Conservation (phyloP, 768 basidiomycete genomes). For the Sporobolomyces pararoseus region DNA sequence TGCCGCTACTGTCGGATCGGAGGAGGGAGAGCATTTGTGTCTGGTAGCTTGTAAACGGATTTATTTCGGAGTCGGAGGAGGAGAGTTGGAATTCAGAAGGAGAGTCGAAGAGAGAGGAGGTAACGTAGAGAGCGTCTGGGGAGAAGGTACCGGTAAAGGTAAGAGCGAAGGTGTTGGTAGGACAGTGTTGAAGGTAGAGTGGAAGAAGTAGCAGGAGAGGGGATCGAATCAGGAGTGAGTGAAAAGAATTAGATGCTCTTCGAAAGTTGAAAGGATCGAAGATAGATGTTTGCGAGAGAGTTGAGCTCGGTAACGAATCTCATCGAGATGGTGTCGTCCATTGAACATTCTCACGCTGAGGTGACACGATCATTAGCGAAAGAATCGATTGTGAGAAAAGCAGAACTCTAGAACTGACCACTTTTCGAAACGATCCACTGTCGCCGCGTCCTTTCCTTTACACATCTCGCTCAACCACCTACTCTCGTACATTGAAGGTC, state of each 20-base stretch:
- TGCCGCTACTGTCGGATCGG: too few species aligned
- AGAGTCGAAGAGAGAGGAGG: constrained; percentile 56
- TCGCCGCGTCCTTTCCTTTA: constrained; percentile 66
- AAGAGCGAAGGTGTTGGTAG: constrained; percentile 62
- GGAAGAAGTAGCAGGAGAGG: constrained; percentile 51
- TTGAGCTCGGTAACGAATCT: constrained; percentile 83
- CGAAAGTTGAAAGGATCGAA: constrained; percentile 76
- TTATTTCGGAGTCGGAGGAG: constrained; percentile 94
- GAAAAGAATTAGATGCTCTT: constrained; percentile 65
- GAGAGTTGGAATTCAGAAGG: constrained; percentile 67
- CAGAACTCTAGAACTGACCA: constrained; percentile 46
- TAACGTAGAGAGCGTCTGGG: constrained; percentile 57
- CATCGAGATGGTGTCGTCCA: constrained; percentile 84
- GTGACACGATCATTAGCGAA: background rate
- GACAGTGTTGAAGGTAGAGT: constrained; percentile 62
- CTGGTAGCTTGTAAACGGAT: constrained; percentile 86
- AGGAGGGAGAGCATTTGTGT: constrained; percentile 51
- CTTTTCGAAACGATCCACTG: constrained; percentile 73
- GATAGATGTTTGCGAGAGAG: constrained; percentile 78
- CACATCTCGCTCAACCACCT: constrained; percentile 89
- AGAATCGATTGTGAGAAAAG: background rate
- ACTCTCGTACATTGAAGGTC: constrained; percentile 71
- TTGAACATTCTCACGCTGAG: constrained; percentile 93
- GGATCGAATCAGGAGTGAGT: constrained; percentile 8
- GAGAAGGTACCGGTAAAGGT: constrained; percentile 36